Percentiles rank a stretch among this genome's conserved stretches.
phyloP scores from a whole-genome alignment of 1,284 basidiomycete species.

The Leccinum fallax region DNA sequence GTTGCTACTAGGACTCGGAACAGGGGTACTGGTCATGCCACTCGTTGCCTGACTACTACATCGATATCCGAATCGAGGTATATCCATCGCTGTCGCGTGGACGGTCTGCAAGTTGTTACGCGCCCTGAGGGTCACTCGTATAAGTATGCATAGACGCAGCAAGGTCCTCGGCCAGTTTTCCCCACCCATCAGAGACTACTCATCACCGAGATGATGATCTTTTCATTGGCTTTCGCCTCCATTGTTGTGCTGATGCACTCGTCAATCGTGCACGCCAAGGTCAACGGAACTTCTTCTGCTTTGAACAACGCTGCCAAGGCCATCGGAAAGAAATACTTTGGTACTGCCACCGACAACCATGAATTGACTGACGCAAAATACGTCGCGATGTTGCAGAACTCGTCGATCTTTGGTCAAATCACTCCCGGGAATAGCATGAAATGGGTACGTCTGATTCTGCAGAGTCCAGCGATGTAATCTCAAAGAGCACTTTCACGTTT shows the following conservation, averaged over 20 bases:
- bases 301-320: conserved; percentile 46
- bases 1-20: too few relatives aligned
- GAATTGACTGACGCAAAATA: conserved; percentile 52
- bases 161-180: background rate
- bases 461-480: background rate
- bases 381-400: conserved; percentile 18
- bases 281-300: conserved; percentile 10
- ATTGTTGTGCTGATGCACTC: conserved; percentile 10
- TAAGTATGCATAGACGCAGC: background rate
- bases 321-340: conserved; percentile 55
- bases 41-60: too few relatives aligned
- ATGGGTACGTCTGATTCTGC: conserved; percentile 18
- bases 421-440: conserved; percentile 29
- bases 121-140: background rate
- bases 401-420: conserved; percentile 20
- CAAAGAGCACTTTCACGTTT: background rate
- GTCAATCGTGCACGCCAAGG: background rate
- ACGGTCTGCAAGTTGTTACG: background rate
- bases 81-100: background rate
- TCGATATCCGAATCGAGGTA: background rate
- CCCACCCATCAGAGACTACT: background rate
- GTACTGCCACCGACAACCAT: conserved; percentile 58
- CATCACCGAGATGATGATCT: conserved; percentile 1
- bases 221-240: conserved; percentile 4
- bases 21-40: too few relatives aligned